Conservation (phyloP, 257 asterid genomes). For the Capsicum rhomboideum region DNA sequence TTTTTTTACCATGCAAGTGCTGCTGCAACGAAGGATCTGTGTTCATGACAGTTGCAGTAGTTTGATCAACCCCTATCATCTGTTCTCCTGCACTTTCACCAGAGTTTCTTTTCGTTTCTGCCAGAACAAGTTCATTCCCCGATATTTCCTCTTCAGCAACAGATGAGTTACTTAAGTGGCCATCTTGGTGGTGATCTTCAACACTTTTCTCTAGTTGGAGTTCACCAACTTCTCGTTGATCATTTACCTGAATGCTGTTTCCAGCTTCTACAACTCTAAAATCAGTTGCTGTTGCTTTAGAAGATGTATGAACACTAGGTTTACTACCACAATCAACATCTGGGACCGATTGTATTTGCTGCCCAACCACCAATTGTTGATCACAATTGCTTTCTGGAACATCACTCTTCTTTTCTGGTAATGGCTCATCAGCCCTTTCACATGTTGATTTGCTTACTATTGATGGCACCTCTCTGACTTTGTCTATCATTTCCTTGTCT, state of each 20-base stretch:
- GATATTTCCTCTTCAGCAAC: neutral
- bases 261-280: constrained; percentile 10
- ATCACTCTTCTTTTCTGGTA: neutral
- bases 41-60: constrained; percentile 15
- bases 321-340: constrained; percentile 10
- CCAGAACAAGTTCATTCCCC: neutral
- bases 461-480: constrained; percentile 17
- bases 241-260: neutral
- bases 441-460: constrained; percentile 6
- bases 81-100: constrained; percentile 15
- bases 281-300: constrained; percentile 1
- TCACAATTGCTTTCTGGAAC: neutral
- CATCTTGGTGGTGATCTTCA: neutral
- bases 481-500: constrained; percentile 16
- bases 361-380: constrained; percentile 5
- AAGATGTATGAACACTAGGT: constrained; percentile 4
- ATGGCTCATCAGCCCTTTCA: neutral
- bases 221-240: constrained; percentile 1
- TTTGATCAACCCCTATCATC: constrained; percentile 16
- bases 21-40: constrained; percentile 7
- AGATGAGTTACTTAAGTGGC: neutral
- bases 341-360: constrained; percentile 3
- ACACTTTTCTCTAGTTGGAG: neutral
- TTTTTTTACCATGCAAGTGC: constrained; percentile 17
- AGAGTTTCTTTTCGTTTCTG: neutral